Evolutionary conservation across 164 flowering plant species (phyloP), one percentile per base, ranked within the genome.

Genomic region (Kingdonia uniflora): DNA sequence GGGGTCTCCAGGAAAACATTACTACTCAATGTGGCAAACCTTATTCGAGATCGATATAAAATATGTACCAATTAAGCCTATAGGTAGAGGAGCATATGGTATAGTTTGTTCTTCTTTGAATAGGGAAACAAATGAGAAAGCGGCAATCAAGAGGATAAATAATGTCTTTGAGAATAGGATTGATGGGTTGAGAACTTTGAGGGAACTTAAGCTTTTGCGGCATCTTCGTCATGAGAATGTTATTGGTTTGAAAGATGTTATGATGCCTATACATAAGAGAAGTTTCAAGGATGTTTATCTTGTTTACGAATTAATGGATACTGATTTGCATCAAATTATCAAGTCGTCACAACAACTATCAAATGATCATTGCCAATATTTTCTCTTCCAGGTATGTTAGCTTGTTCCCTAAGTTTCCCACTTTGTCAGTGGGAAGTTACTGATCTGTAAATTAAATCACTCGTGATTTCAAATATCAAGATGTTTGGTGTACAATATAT

Each of bases 281-380:
- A 80, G 76, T 62, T 85, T 85, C 69, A 81, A 77, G 63, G 97
- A 88, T 67, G 91, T 88, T 0, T 85, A 85, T 68, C 61, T 88
- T 63, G 95, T 88, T 50, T 88, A 88, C 57, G 95, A 88, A 63
- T 80, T 88, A 52, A 88, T 88, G 96, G 91, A 88, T 61, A 85
- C 95, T 0, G 96, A 88, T 77, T 60, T 88, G 53, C 90, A 85
- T 67, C 85, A 85, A 56, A 82, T 88, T 63, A 80, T 88, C 39
- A 83, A 80, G 71, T 88, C 97, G 15, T 75, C 91, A 25, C 92
- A 83, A 59, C 50, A 80, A 4, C 92, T 88, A 46, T 47, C 74
- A 1, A 81, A 83, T 72, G 92, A 83, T 50, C 97, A 85, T 57
- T 81, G 89, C 75, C 82, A 85, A 51, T 81, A 78, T 66, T 85